Conservation (phyloP, 2,329 filamentous ascomycete genomes). For the Clarireedia hainanense region DNA sequence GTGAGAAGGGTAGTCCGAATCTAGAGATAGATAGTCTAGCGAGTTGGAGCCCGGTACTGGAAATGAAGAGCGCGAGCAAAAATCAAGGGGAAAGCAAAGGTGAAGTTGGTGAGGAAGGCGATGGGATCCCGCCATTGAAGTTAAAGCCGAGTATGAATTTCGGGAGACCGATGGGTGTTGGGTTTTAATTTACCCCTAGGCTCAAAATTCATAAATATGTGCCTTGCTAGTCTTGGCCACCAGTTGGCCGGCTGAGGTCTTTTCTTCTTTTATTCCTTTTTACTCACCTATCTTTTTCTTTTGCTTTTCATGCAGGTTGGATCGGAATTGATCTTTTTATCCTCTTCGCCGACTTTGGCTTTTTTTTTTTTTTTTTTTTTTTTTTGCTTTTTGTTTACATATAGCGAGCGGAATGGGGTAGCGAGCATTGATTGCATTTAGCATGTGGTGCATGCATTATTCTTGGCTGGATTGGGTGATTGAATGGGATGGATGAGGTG, state of each 20-base stretch:
- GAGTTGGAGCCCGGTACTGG: conserved; percentile 2
- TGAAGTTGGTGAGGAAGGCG: conserved; percentile 4
- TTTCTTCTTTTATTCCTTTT: background rate
- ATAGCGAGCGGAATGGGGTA: too few species aligned
- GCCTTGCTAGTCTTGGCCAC: background rate
- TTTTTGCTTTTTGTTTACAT: background rate
- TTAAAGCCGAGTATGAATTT: conserved; percentile 24
- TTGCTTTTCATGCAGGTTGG: background rate
- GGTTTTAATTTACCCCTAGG: background rate
- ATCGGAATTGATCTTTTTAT: background rate
- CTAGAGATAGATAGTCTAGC: background rate
- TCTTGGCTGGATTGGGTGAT: too few species aligned
- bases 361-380: too few species aligned
- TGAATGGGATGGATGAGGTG: too few species aligned
- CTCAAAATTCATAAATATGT: background rate
- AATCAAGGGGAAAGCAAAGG: background rate
- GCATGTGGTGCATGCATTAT: too few species aligned
- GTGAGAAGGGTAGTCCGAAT: conserved; percentile 5
- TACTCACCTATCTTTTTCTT: background rate
- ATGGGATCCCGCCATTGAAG: conserved; percentile 16
- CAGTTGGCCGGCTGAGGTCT: background rate
- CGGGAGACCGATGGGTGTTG: conserved; percentile 22
- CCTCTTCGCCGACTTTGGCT: background rate
- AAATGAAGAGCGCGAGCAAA: conserved; percentile 1
- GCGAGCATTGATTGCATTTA: too few species aligned